These are phyloP conservation scores for Trichoderma erinaceum DNA, from an alignment of 495 filamentous ascomycete genomes.

Conservation along the genomic window DNA sequence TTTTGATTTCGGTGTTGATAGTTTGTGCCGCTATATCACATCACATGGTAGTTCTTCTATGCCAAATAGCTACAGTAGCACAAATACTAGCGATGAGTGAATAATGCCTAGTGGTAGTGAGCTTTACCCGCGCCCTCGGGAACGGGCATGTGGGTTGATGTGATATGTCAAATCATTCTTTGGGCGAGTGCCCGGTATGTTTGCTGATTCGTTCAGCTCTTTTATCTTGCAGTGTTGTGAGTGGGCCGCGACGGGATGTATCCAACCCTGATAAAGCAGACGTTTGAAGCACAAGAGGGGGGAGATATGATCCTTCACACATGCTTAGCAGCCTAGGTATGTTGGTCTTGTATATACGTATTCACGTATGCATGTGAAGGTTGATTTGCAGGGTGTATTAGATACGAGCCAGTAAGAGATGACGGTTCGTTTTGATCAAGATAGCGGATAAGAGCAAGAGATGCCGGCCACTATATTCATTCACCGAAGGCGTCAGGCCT, in stretches of 20 bases:
- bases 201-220: not conserved
- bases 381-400: not conserved
- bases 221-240: conserved; percentile 2
- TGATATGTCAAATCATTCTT: not conserved
- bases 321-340: not conserved
- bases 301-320: not conserved
- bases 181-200: not conserved
- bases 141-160: not conserved
- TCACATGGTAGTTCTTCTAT: conserved; percentile 1
- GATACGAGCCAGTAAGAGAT: not conserved
- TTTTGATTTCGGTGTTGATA: conserved; percentile 1
- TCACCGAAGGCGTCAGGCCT: not conserved
- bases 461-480: not conserved
- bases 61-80: not conserved
- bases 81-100: not conserved
- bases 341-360: not conserved
- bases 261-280: conserved; percentile 1
- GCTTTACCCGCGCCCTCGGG: not conserved
- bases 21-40: not conserved
- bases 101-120: not conserved
- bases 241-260: not conserved
- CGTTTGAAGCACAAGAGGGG: not conserved
- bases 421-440: not conserved
- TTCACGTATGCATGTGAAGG: not conserved
- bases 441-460: not conserved